Conservation (phyloP, 345 rosid species). For the Turritis glabra region DNA sequence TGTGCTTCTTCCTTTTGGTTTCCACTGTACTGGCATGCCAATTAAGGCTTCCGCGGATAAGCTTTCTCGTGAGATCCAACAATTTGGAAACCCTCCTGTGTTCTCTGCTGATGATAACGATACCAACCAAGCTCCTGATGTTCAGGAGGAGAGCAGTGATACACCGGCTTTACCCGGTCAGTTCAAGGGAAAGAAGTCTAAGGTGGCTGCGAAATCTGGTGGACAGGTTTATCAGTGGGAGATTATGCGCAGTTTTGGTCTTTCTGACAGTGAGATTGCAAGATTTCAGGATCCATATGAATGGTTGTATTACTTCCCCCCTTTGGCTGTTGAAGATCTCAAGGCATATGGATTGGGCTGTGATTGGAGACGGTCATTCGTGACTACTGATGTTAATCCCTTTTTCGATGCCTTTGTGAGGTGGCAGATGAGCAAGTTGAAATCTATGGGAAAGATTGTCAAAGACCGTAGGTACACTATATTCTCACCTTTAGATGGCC, state of each 20-base stretch:
- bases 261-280: slow-evolving; percentile 65
- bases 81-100: slow-evolving; percentile 74
- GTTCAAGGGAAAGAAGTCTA: slow-evolving; percentile 87
- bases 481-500: slow-evolving; percentile 91
- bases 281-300: slow-evolving; percentile 72
- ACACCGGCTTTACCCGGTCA: slow-evolving; percentile 47
- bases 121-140: slow-evolving; percentile 24
- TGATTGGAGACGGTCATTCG: slow-evolving; percentile 92
- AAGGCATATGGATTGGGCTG: slow-evolving; percentile 88
- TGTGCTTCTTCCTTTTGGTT: slow-evolving; percentile 85
- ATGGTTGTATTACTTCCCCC: slow-evolving; percentile 83
- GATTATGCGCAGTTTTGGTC: slow-evolving; percentile 96
- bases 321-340: slow-evolving; percentile 71
- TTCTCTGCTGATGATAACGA: slow-evolving; percentile 45
- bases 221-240: slow-evolving; percentile 88
- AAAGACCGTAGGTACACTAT: slow-evolving; percentile 82
- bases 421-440: slow-evolving; percentile 95
- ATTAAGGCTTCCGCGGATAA: slow-evolving; percentile 98
- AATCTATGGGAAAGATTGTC: slow-evolving; percentile 80
- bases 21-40: slow-evolving; percentile 98
- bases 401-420: slow-evolving; percentile 75
- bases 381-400: slow-evolving; percentile 79
- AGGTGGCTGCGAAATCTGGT: slow-evolving; percentile 82
- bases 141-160: slow-evolving; percentile 42
- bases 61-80: slow-evolving; percentile 66